Percentiles rank a stretch among this genome's conserved stretches.
phyloP scores from a whole-genome alignment of 805 yeast species.

The Zygosaccharomyces kombuchaensis region DNA sequence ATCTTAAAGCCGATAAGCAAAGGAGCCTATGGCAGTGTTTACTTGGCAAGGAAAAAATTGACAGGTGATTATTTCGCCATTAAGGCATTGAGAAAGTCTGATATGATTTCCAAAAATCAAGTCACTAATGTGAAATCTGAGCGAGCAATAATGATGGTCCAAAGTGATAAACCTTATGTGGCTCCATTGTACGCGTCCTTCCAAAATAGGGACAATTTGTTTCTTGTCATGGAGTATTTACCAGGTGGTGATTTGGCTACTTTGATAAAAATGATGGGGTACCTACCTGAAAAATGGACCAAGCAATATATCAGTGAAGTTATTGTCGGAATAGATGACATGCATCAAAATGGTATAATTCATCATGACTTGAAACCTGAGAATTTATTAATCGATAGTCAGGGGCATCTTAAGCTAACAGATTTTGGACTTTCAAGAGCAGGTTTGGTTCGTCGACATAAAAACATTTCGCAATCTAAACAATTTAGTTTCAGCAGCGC shows the following conservation, averaged over 20 bases:
- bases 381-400: slow-evolving; percentile 75
- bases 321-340: slow-evolving; percentile 81
- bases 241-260: slow-evolving; percentile 97
- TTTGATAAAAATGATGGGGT: slow-evolving; percentile 73
- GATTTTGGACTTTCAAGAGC: slow-evolving; percentile 92
- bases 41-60: slow-evolving; percentile 70
- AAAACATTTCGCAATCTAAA: slow-evolving; percentile 21
- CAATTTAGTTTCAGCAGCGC: slow-evolving; percentile 9
- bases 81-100: slow-evolving; percentile 84
- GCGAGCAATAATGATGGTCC: slow-evolving; percentile 97
- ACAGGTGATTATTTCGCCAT: slow-evolving; percentile 97
- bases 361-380: slow-evolving; percentile 97
- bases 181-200: slow-evolving; percentile 85
- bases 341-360: slow-evolving; percentile 83
- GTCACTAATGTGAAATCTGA: slow-evolving; percentile 92
- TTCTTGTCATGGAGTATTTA: slow-evolving; percentile 92
- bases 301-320: slow-evolving; percentile 84
- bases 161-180: slow-evolving; percentile 87
- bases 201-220: slow-evolving; percentile 81
- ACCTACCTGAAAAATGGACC: slow-evolving; percentile 82
- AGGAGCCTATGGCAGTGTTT: slow-evolving; percentile 97
- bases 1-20: slow-evolving; percentile 88
- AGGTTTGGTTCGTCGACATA: slow-evolving; percentile 82
- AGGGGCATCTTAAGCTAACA: slow-evolving; percentile 87
- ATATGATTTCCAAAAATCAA: slow-evolving; percentile 96